These are phyloP conservation scores for Debaryomyces coudertii DNA, from an alignment of 1,139 yeast genomes.

Conservation along the genomic window DNA sequence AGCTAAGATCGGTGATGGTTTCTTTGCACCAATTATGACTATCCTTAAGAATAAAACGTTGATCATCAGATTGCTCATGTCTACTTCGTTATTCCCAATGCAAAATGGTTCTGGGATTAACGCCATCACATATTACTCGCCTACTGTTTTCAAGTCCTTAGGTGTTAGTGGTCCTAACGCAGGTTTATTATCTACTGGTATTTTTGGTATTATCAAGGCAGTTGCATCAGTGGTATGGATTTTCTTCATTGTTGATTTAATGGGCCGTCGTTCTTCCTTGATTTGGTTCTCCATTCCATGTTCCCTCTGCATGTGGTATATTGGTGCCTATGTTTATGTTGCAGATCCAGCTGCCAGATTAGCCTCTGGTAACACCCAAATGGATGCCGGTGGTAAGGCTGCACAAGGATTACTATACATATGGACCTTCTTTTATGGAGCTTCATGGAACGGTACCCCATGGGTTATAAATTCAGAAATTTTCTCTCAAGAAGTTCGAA, in stretches of 20 bases:
- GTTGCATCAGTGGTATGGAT: constrained; percentile 47
- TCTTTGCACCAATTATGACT: constrained; percentile 30
- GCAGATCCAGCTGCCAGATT: constrained; percentile 37
- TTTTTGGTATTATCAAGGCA: constrained; percentile 57
- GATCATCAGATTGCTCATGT: constrained; percentile 30
- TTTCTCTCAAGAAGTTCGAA: constrained; percentile 45
- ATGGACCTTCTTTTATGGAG: constrained; percentile 49
- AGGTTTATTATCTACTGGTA: constrained; percentile 59
- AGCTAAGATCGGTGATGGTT: constrained; percentile 25
- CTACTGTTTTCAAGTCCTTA: constrained; percentile 34
- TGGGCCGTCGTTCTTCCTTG: constrained; percentile 53
- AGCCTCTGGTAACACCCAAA: constrained; percentile 24
- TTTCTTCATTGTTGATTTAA: constrained; percentile 46
- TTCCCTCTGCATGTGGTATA: constrained; percentile 51
- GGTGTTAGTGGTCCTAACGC: constrained; percentile 39
- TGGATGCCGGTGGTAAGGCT: constrained; percentile 46
- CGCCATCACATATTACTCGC: constrained; percentile 39
- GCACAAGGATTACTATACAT: constrained; percentile 53
- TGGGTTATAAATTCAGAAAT: constrained; percentile 53
- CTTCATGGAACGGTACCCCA: constrained; percentile 52
- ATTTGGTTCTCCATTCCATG: constrained; percentile 47
- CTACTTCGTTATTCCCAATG: constrained; percentile 34
- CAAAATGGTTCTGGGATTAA: constrained; percentile 40
- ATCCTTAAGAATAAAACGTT: constrained; percentile 26
- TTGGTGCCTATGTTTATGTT: constrained; percentile 51